Conservation (phyloP, 176 grass and related monocot genomes). For the Areca catechu region DNA sequence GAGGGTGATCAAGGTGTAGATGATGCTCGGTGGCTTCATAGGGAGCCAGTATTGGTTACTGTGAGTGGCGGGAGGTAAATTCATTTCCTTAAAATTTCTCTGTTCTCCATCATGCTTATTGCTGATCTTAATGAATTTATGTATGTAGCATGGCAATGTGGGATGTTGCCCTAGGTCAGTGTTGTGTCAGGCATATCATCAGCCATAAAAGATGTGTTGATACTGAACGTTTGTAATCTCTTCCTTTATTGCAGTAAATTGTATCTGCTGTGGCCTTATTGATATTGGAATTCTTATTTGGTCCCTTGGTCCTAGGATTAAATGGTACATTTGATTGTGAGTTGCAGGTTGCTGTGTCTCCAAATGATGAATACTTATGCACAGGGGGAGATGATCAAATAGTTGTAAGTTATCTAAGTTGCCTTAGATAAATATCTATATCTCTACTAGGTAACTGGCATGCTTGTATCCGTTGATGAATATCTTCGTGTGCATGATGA, state of each 20-base stretch:
- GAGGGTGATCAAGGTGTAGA: slow-evolving; percentile 77
- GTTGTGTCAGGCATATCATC: slow-evolving; percentile 64
- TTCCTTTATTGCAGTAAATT: slow-evolving; percentile 13
- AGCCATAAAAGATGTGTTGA: slow-evolving; percentile 77
- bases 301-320: slow-evolving; percentile 9
- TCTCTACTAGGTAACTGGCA: too few species aligned
- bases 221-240: slow-evolving; percentile 43
- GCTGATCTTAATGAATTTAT: slow-evolving; percentile 2
- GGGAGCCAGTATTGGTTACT: slow-evolving; percentile 70
- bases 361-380: slow-evolving; percentile 81
- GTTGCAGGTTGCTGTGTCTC: slow-evolving; percentile 65
- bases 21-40: slow-evolving; percentile 66
- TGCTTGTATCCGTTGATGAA: too few species aligned
- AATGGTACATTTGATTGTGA: slow-evolving; percentile 21
- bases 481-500: too few species aligned
- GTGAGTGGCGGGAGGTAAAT: slow-evolving; percentile 79
- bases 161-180: slow-evolving; percentile 78
- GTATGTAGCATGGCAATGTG: slow-evolving; percentile 68
- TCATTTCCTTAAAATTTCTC: neutral
- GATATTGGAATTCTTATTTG: too few species aligned
- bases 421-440: neutral
- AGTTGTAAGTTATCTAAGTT: slow-evolving; percentile 75
- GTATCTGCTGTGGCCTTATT: neutral
- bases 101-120: slow-evolving; percentile 7
- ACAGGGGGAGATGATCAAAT: slow-evolving; percentile 92